Percentiles rank a stretch among this genome's conserved stretches.
phyloP scores from a whole-genome alignment of 192 early-diverging fungal genomes.

The Backusella parvicylindrica region DNA sequence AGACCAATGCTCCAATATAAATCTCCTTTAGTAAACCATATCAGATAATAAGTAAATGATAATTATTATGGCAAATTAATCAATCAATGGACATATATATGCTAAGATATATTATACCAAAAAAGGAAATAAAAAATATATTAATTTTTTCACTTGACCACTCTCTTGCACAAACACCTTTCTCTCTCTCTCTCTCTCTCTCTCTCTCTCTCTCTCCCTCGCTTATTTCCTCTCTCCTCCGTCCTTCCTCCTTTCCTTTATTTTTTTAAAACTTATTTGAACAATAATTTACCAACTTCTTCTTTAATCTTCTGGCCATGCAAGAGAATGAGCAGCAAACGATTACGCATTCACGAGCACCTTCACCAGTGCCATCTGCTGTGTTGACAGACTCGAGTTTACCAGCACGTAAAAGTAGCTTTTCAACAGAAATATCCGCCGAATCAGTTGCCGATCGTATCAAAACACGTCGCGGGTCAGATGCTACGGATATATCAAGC shows the following conservation, averaged over 20 bases:
- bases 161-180: neutral
- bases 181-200: neutral
- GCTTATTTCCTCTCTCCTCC: neutral
- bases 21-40: too few species aligned
- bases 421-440: neutral
- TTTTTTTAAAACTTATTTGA: neutral
- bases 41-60: too few species aligned
- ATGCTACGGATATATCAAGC: neutral
- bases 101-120: neutral
- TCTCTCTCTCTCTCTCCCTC: neutral
- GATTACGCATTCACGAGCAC: conserved; percentile 8
- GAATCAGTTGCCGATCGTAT: neutral
- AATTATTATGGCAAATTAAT: too few species aligned
- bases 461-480: neutral
- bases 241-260: neutral
- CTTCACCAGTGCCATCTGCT: conserved; percentile 10
- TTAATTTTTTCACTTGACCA: neutral
- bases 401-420: neutral
- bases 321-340: neutral
- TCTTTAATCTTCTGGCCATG: neutral
- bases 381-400: neutral
- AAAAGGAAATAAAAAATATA: neutral
- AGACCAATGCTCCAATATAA: too few species aligned
- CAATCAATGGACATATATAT: too few species aligned
- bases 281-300: neutral